Base-by-base conservation (phyloP, 768 basidiomycete species). In the Porpolomopsis calyptriformis region DNA sequence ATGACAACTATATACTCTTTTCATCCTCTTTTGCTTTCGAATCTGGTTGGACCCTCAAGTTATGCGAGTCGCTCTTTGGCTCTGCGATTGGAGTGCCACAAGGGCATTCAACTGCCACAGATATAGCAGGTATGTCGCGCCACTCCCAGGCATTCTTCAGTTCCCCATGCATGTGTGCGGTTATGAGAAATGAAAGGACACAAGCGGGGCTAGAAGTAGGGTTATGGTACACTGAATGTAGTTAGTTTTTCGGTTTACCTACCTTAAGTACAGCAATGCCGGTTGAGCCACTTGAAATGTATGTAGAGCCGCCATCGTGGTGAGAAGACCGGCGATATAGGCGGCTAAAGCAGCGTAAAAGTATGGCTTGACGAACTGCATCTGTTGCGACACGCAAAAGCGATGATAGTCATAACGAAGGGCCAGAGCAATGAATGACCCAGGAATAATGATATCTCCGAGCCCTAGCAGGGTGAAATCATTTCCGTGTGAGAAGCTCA, bases 381-480 rank as follows among this genome's bases (percentile, higher is more conserved):
- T 51, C n/a, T 60, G 53, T 47, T 52, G 59, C 45, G 54, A 10
- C 40, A 53, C 34, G 26, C 54, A 55, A 46, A 63, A 69, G 40
- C 70, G 73, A 52, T 75, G 64, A 44, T 75, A 63, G 67, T 97
- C 94, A 62, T 85, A 92, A 29, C 94, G 85, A 35, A 97, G 72
- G 3, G 83, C 89, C 11, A 91, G 74, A 14, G 88, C 82, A 42
- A 96, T 68, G 63, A 97, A 86, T 27, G 73, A 69, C 19, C 74
- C 73, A 11, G 74, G 74, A 6, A 75, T 64, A n/a, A 77, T 71
- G 34, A 94, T 78, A 60, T 96, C 93, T 20, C 93, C 93, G 1
- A 98, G 69, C 1, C 94, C 94, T 24, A 98, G 80, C 81, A 97
- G 83, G 24, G 89, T 84, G 59, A 77, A 85, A 3, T 88, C 89